These are phyloP conservation scores for Tulasnella sp. DNA, from an alignment of 768 basidiomycete genomes.

Conservation along the genomic window DNA sequence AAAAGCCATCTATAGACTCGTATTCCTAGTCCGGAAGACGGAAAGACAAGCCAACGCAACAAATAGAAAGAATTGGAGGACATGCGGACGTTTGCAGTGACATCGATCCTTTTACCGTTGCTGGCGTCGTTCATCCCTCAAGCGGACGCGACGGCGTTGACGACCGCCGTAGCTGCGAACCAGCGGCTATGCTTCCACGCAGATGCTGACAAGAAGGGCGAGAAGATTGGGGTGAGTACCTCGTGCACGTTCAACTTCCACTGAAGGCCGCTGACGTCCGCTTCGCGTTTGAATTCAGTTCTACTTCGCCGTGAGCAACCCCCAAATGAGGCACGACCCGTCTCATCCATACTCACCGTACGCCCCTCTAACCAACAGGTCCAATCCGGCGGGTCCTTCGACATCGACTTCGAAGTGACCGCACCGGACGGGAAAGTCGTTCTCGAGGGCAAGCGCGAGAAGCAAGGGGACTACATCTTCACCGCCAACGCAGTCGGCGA, in stretches of 20 bases:
- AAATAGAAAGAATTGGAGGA: neutral
- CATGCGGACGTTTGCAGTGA: neutral
- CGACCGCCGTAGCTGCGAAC: conserved; percentile 66
- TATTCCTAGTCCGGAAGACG: too few relatives aligned
- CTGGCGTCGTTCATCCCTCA: neutral
- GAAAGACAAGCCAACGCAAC: too few relatives aligned
- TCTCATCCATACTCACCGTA: neutral
- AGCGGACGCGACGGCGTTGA: conserved; percentile 50
- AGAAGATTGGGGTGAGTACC: conserved; percentile 71
- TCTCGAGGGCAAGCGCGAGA: conserved; percentile 78
- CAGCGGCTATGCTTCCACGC: conserved; percentile 88
- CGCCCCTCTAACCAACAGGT: conserved; percentile 37
- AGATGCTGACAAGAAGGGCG: conserved; percentile 89
- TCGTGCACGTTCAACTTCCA: neutral
- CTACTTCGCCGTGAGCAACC: conserved; percentile 76
- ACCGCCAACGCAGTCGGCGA: conserved; percentile 87
- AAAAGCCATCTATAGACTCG: too few relatives aligned
- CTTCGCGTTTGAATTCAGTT: conserved; percentile 43
- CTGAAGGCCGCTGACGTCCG: conserved; percentile 3
- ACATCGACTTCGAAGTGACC: conserved; percentile 87
- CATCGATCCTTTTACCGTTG: neutral
- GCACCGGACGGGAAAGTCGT: conserved; percentile 83
- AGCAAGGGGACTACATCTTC: conserved; percentile 94
- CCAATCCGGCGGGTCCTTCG: conserved; percentile 95
- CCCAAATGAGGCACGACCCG: neutral